Conservation (phyloP, 2,329 filamentous ascomycete species). For the Mycocentrospora acerina region DNA sequence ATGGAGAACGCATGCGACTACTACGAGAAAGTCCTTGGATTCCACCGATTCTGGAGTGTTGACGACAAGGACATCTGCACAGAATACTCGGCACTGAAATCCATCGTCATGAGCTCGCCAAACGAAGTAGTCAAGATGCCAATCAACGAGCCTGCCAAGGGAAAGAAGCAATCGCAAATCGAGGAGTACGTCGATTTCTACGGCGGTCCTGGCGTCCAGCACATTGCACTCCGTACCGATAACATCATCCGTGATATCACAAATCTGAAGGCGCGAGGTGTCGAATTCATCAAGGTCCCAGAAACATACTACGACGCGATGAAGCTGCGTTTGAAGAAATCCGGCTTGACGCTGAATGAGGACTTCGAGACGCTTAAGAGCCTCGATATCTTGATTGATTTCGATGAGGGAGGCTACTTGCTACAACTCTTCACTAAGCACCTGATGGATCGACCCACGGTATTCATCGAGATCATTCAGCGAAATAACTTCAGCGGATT, state of each 20-base stretch:
- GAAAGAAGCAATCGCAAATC: constrained; percentile 91
- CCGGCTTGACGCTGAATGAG: constrained; percentile 65
- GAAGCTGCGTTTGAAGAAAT: constrained; percentile 68
- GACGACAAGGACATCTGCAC: constrained; percentile 92
- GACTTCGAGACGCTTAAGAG: constrained; percentile 75
- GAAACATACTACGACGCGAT: constrained; percentile 82
- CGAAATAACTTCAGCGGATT: constrained; percentile 88
- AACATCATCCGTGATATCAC: constrained; percentile 78
- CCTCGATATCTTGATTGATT: constrained; percentile 89
- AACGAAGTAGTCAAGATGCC: constrained; percentile 95
- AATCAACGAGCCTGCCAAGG: constrained; percentile 91
- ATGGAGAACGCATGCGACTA: constrained; percentile 69
- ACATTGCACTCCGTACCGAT: constrained; percentile 81
- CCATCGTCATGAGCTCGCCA: constrained; percentile 84
- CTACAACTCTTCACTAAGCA: constrained; percentile 67
- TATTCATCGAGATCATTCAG: constrained; percentile 97
- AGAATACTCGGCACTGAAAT: constrained; percentile 85
- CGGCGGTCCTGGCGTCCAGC: constrained; percentile 85
- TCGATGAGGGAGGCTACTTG: constrained; percentile 88
- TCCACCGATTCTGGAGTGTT: constrained; percentile 97
- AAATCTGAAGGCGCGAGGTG: constrained; percentile 78
- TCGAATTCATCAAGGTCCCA: constrained; percentile 91
- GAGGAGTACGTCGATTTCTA: constrained; percentile 89
- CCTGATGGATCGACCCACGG: constrained; percentile 89
- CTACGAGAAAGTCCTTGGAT: constrained; percentile 86